Evolutionary conservation across 805 yeast genomes (phyloP).

Genomic region (Ascoidea tarda): DNA sequence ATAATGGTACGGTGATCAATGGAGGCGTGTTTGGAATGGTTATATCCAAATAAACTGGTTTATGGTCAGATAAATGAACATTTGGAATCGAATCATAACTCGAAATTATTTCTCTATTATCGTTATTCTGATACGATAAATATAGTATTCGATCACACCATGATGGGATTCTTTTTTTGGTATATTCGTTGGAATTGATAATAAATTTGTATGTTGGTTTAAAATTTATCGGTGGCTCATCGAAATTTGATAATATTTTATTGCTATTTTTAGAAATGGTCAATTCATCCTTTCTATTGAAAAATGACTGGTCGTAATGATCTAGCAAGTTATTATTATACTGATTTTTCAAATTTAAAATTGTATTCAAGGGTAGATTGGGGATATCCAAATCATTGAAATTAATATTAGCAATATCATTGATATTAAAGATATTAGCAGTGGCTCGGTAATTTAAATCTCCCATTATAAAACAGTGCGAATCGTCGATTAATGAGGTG

Average conservation of each 20-base stretch:
- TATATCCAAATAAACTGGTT: slow-evolving; percentile 51
- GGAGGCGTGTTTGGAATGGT: slow-evolving; percentile 32
- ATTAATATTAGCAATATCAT: slow-evolving; percentile 10
- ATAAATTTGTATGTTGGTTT: slow-evolving; percentile 71
- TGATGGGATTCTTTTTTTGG: slow-evolving; percentile 53
- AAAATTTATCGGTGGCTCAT: slow-evolving; percentile 52
- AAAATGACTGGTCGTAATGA: slow-evolving; percentile 14
- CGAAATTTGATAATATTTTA: slow-evolving; percentile 43
- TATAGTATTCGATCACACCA: slow-evolving; percentile 85
- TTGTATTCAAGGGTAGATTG: slow-evolving; percentile 3
- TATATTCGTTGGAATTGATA: slow-evolving; percentile 35
- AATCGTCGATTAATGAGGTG: slow-evolving; percentile 32
- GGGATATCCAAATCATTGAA: slow-evolving; percentile 5
- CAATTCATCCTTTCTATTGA: slow-evolving; percentile 23
- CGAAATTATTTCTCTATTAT: slow-evolving; percentile 1
- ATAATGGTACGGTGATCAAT: slow-evolving; percentile 2
- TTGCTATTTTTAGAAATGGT: slow-evolving; percentile 19
- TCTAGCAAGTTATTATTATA: too few species aligned
- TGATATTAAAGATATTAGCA: slow-evolving; percentile 13
- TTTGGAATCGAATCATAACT: slow-evolving; percentile 35
- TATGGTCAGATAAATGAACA: slow-evolving; percentile 58
- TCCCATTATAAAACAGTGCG: slow-evolving; percentile 66
- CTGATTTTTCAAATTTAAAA: too few species aligned
- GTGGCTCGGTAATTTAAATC: slow-evolving; percentile 70
- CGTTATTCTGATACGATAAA: slow-evolving; percentile 23